A percentile compares a stretch with the other conserved stretches of the same genome.
Conservation (phyloP, 179 eudicot species). For the Camellia oleifera region DNA sequence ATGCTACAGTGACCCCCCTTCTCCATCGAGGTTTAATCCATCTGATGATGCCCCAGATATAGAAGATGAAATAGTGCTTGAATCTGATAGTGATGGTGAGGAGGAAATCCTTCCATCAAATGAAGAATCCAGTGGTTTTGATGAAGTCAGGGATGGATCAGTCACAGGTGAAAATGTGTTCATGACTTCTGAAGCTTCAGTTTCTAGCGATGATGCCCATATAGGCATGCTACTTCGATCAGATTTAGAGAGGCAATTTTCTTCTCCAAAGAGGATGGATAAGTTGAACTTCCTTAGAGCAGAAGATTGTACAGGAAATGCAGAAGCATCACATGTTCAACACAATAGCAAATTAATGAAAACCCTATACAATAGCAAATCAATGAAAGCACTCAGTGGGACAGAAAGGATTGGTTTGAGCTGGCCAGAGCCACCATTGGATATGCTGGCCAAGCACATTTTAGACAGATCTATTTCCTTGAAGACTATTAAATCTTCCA, state of each 20-base stretch:
- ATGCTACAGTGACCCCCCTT: constrained; percentile 89
- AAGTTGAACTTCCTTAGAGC: constrained; percentile 44
- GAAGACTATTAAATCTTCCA: constrained; percentile 57
- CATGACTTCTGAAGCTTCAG: constrained; percentile 20
- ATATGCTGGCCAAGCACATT: constrained; percentile 62
- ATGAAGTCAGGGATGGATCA: constrained; percentile 36
- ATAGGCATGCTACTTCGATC: constrained; percentile 22
- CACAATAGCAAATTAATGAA: constrained; percentile 32
- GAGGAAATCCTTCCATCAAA: constrained; percentile 75
- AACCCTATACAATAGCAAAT: constrained; percentile 28
- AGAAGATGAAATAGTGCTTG: constrained; percentile 69
- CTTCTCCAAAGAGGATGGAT: constrained; percentile 50
- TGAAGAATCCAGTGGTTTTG: constrained; percentile 44
- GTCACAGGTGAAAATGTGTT: constrained; percentile 19
- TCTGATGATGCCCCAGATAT: constrained; percentile 72
- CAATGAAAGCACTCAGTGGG: constrained; percentile 54
- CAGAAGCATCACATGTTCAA: constrained; percentile 19
- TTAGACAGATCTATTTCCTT: constrained; percentile 55
- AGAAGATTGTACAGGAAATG: constrained; percentile 33
- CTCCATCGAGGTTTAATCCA: constrained; percentile 90
- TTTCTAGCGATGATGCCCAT: constrained; percentile 19
- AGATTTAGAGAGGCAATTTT: constrained; percentile 39
- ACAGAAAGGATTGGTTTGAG: constrained; percentile 66
- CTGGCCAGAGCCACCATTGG: constrained; percentile 88
- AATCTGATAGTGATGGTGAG: constrained; percentile 69